Evolutionary conservation across 805 yeast genomes (phyloP), one percentile per base, ranked within the genome.

Genomic region (Vanderwaltozyma polyspora): DNA sequence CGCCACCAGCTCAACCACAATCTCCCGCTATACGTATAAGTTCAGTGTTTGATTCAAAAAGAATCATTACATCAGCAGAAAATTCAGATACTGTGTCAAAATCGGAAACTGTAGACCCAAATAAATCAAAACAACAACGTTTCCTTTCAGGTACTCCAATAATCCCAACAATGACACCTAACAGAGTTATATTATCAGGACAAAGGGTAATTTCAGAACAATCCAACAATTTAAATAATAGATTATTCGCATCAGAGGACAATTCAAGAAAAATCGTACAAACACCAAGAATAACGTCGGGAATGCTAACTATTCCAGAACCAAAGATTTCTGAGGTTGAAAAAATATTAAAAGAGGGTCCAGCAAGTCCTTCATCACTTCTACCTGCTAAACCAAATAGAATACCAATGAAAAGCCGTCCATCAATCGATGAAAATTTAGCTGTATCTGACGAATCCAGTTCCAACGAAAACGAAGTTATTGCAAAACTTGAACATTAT

Each of bases 291-390:
- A 61, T 63, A 31, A 61, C 67, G 1, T 63, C 68, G 1, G 69
- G 68, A 11, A 63, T 62, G 64, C 45, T 65, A 15, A 49, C 62
- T 9, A 63, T 60, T 21, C 70, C 70, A 2, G 67, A 64, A 40
- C 68, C 68, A 15, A 60, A 52, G 41, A 48, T 63, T 33, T 52
- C 60, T 16, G 67, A 62, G 35, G 56, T 62, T 9, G 65, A 59
- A 38, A 59, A 54, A 29, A 57, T 52, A 26, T 46, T 63, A 14
- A 46, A 52, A 21, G 64, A 62, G 31, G 66, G 64, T 12, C 59
- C 57, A 13, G 52, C 65, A 42, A 51, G 65, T 31, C 60, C 62
- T 11, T 43, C 59, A 4, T 47, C 53, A 1, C 19, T 48, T 10
- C 33, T 58, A 22, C 62, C 62, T 9, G 45, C 57, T 3, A 54